Evolutionary conservation across 148 eudicot genomes (phyloP).

Genomic region (Vaccinium corymbosum): DNA sequence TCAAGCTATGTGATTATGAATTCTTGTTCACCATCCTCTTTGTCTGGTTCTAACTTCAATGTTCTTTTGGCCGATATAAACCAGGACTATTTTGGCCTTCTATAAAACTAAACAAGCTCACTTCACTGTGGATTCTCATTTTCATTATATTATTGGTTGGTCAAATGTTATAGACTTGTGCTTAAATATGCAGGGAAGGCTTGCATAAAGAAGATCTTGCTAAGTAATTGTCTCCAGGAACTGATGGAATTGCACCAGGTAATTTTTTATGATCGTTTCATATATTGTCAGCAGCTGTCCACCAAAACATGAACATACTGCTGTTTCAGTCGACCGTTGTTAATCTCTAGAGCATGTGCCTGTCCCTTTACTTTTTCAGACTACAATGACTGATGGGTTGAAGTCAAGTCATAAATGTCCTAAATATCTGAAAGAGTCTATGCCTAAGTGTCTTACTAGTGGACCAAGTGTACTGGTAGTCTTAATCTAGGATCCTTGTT

Average conservation of each 20-base stretch:
- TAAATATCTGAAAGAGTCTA: neutral
- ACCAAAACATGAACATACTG: neutral
- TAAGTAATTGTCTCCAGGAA: constrained; percentile 96
- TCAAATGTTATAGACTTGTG: neutral
- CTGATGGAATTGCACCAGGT: constrained; percentile 97
- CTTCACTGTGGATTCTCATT: neutral
- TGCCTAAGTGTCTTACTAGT: neutral
- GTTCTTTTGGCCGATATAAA: neutral
- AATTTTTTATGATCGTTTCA: constrained; percentile 14
- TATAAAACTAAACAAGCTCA: neutral
- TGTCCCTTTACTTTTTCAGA: neutral
- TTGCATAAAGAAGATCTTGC: constrained; percentile 95
- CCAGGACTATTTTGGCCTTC: neutral
- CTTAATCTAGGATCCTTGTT: neutral
- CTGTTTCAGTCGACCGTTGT: neutral
- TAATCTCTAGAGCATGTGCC: neutral
- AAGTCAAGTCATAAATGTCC: neutral
- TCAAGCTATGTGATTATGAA: neutral
- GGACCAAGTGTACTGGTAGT: neutral
- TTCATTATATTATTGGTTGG: neutral
- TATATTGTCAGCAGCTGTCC: neutral
- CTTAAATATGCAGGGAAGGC: constrained; percentile 68
- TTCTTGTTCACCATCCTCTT: neutral
- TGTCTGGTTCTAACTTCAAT: neutral
- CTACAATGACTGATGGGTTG: neutral